Evolutionary conservation across 352 stramenopile genomes (phyloP).

Genomic region (Globisporangium iwayamae): DNA sequence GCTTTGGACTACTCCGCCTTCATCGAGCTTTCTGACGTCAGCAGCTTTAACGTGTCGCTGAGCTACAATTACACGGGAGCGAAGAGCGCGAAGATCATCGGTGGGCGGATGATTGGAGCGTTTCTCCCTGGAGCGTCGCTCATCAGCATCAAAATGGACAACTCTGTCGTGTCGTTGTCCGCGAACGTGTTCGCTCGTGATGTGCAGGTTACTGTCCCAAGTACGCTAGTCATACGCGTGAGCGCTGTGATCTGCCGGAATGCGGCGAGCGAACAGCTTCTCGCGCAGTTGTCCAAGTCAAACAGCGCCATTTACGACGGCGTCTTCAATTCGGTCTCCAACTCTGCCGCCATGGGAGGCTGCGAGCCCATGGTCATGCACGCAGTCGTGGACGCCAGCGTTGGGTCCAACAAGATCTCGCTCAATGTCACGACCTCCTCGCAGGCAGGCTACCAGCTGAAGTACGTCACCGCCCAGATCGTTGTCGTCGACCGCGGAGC

Average conservation of each 20-base stretch:
- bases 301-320: conserved; percentile 34
- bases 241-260: conserved; percentile 43
- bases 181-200: conserved; percentile 28
- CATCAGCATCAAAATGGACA: conserved; percentile 21
- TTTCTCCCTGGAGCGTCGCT: conserved; percentile 35
- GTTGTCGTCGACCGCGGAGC: conserved; percentile 34
- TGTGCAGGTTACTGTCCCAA: conserved; percentile 25
- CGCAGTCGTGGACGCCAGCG: conserved; percentile 27
- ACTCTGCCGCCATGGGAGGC: conserved; percentile 16
- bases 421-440: conserved; percentile 39
- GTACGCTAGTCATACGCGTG: conserved; percentile 41
- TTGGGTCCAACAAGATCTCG: conserved; percentile 27
- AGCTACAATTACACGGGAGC: conserved; percentile 38
- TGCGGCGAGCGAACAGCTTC: conserved; percentile 32
- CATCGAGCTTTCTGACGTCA: conserved; percentile 11
- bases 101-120: conserved; percentile 26
- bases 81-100: conserved; percentile 45
- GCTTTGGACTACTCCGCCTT: conserved; percentile 50
- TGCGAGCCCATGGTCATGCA: conserved; percentile 52
- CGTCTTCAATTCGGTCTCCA: conserved; percentile 31
- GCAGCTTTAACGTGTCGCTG: conserved; percentile 22
- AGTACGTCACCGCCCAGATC: conserved; percentile 34
- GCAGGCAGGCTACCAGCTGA: conserved; percentile 33
- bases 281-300: conserved; percentile 27
- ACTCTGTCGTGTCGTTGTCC: conserved; percentile 14